Base-by-base conservation (phyloP, 306 rosid genomes). In the Rosa rugosa region DNA sequence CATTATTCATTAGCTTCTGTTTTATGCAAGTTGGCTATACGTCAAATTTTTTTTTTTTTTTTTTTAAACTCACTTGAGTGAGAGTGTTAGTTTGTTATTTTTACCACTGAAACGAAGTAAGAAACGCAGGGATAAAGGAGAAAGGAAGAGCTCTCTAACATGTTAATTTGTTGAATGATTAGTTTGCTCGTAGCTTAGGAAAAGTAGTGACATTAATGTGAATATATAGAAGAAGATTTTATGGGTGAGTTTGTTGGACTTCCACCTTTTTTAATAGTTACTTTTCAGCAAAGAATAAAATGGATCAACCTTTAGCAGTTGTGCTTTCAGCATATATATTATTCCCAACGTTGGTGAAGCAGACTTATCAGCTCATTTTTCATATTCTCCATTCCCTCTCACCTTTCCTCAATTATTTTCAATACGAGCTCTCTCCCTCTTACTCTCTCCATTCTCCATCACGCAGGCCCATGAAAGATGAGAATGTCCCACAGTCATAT, bases 401-500 rank as follows among this genome's bases (percentile, higher is more conserved):
- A 64, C 67, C 67, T 59, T 44, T 3, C 11, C 44, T 31, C 69
- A 44, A 64, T 64, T 63, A 63, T 63, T 63, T 63, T 7, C 69
- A 11, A 64, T 3, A 64, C 20, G 42, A 31, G 18, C 23, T n/a
- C 68, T 31, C 46, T 20, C 69, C 18, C 72, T 18, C 10, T 41
- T n/a, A 1, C 31, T 8, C 38, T 13, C 53, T 74, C 36, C 36
- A 23, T 11, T 23, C 13, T 44, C 42, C 27, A 59, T 59, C 69
- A 64, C 14, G 69, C 45, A 38, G 69, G 27, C 70, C 42, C 79
- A 22, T 27, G 68, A 18, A 14, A 25, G 86, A 56, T 34, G 22
- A 14, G 45, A 6, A 44, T 80, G 87, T 51, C 89, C 92, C 79
- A 80, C 82, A 59, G 23, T 34, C 69, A 51, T 11, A n/a, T 12